These are phyloP conservation scores for Rhododendron simsii DNA, from an alignment of 148 eudicot species.

Conservation along the genomic window DNA sequence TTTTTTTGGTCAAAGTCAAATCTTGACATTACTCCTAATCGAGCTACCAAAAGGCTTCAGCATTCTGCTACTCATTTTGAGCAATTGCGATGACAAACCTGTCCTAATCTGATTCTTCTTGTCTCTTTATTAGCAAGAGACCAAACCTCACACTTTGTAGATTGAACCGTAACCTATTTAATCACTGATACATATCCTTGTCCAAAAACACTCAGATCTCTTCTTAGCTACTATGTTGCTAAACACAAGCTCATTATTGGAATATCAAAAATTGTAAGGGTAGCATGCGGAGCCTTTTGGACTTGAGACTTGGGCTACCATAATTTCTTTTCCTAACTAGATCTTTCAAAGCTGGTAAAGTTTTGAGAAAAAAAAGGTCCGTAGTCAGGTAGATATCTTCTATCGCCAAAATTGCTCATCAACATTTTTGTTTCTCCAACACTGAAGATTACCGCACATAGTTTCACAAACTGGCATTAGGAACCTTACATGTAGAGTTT, in stretches of 20 bases:
- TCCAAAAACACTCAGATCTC: background rate
- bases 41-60: background rate
- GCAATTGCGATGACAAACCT: background rate
- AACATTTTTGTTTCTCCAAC: background rate
- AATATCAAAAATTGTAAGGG: background rate
- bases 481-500: conserved; percentile 86
- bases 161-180: background rate
- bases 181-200: background rate
- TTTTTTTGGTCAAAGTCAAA: background rate
- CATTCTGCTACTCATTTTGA: background rate
- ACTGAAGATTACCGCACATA: background rate
- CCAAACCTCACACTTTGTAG: background rate
- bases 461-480: conserved; percentile 3
- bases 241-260: background rate
- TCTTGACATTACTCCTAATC: background rate
- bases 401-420: background rate
- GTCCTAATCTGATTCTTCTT: background rate
- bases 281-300: background rate
- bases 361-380: background rate
- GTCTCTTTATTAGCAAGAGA: background rate
- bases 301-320: background rate
- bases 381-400: background rate
- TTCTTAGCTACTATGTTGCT: background rate
- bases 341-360: background rate
- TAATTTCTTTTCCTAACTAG: background rate